phyloP scores from a whole-genome alignment of 2,329 filamentous ascomycete genomes.

The Penicillium sp. region DNA sequence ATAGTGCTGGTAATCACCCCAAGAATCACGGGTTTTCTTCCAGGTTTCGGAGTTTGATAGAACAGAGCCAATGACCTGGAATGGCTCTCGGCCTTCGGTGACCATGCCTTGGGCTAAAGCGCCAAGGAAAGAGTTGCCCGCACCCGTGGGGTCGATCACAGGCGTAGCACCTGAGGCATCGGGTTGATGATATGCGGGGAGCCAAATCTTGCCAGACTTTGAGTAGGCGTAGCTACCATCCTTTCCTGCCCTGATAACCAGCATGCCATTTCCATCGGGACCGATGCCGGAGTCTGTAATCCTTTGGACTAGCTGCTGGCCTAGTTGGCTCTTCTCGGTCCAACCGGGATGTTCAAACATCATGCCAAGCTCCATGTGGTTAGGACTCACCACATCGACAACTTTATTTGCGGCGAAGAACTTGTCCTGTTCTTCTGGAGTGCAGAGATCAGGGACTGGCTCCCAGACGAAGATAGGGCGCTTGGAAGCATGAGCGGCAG shows the following conservation, averaged over 20 bases:
- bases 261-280: constrained; percentile 35
- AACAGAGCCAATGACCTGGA: constrained; percentile 31
- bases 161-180: constrained; percentile 30
- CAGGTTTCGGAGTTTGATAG: constrained; percentile 55
- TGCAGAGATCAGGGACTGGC: constrained; percentile 86
- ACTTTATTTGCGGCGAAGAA: constrained; percentile 54
- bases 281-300: constrained; percentile 42
- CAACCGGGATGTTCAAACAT: constrained; percentile 67
- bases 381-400: constrained; percentile 69
- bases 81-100: constrained; percentile 39
- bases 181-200: constrained; percentile 70
- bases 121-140: constrained; percentile 84
- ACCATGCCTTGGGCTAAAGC: constrained; percentile 59
- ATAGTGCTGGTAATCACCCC: constrained; percentile 51
- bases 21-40: constrained; percentile 46
- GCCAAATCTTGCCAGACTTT: constrained; percentile 56
- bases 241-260: constrained; percentile 61
- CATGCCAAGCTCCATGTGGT: constrained; percentile 81
- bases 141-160: constrained; percentile 91
- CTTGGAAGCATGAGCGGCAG: constrained; percentile 38
- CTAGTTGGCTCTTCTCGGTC: constrained; percentile 28
- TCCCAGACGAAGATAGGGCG: constrained; percentile 88
- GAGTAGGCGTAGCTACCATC: constrained; percentile 56
- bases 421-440: constrained; percentile 59
- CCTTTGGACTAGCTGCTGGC: constrained; percentile 35